Conservation (phyloP, 805 yeast species). For the Saturnispora saitoi region DNA sequence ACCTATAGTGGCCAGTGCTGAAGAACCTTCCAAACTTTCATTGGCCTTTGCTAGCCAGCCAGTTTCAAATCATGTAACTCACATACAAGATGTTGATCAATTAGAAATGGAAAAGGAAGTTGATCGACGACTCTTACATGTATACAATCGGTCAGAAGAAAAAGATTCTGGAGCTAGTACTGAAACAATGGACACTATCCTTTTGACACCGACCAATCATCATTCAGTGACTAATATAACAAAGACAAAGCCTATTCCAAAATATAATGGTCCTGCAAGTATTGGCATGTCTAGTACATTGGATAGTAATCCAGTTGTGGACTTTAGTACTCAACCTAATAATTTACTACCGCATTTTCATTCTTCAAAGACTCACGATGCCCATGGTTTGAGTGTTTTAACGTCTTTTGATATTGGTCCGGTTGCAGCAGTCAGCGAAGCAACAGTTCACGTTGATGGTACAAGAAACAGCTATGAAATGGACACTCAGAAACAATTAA, state of each 20-base stretch:
- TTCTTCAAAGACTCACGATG: background rate
- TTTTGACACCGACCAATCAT: background rate
- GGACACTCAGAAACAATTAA: slow-evolving; percentile 5
- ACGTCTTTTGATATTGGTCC: slow-evolving; percentile 10
- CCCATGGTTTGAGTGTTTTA: slow-evolving; percentile 13
- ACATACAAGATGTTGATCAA: slow-evolving; percentile 17
- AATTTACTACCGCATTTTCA: background rate
- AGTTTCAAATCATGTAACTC: slow-evolving; percentile 8
- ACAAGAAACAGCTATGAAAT: background rate
- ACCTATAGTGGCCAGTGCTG: slow-evolving; percentile 10
- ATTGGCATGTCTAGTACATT: background rate
- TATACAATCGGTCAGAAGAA: background rate
- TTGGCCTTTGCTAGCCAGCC: slow-evolving; percentile 19
- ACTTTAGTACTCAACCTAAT: background rate
- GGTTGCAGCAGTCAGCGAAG: slow-evolving; percentile 8
- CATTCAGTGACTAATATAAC: slow-evolving; percentile 5
- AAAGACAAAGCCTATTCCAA: background rate
- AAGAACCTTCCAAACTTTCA: slow-evolving; percentile 22
- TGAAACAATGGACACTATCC: background rate
- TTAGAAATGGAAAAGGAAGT: slow-evolving; percentile 21
- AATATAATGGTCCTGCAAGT: background rate
- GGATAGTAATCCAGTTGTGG: slow-evolving; percentile 4
- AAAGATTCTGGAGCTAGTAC: background rate
- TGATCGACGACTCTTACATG: slow-evolving; percentile 12
- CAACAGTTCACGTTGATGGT: slow-evolving; percentile 8